Conservation (phyloP, 345 rosid genomes). For the Citrus cavaleriei region DNA sequence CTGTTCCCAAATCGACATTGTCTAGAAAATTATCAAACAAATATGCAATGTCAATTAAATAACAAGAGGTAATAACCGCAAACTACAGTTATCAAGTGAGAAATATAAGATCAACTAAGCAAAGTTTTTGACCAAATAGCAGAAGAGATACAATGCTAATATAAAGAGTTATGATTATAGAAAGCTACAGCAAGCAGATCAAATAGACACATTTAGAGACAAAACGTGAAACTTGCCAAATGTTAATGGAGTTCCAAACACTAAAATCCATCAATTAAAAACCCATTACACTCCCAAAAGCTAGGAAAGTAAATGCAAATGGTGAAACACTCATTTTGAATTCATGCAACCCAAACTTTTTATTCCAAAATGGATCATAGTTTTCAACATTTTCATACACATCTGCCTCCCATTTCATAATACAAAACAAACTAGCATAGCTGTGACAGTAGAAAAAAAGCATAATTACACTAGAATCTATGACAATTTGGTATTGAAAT, state of each 20-base stretch:
- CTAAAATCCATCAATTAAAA: background rate
- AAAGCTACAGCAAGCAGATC: background rate
- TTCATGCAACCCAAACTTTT: background rate
- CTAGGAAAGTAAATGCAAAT: background rate
- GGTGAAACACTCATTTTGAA: background rate
- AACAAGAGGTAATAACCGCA: background rate
- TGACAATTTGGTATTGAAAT: background rate
- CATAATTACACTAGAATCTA: background rate
- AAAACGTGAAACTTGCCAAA: background rate
- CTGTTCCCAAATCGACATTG: slow-evolving; percentile 75
- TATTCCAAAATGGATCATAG: background rate
- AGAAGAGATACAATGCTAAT: background rate
- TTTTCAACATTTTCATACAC: background rate
- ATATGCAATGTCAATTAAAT: background rate
- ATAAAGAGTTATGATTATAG: too few species aligned
- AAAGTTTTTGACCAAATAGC: background rate
- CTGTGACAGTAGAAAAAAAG: background rate
- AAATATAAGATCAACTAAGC: background rate
- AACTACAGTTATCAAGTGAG: background rate
- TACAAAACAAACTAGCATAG: background rate
- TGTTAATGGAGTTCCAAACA: background rate
- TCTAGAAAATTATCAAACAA: slow-evolving; percentile 20
- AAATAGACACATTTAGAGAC: background rate
- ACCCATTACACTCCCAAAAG: background rate
- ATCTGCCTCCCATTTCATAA: background rate